These are phyloP conservation scores for Amanita subjunquillea DNA, from an alignment of 768 basidiomycete species.

Conservation along the genomic window DNA sequence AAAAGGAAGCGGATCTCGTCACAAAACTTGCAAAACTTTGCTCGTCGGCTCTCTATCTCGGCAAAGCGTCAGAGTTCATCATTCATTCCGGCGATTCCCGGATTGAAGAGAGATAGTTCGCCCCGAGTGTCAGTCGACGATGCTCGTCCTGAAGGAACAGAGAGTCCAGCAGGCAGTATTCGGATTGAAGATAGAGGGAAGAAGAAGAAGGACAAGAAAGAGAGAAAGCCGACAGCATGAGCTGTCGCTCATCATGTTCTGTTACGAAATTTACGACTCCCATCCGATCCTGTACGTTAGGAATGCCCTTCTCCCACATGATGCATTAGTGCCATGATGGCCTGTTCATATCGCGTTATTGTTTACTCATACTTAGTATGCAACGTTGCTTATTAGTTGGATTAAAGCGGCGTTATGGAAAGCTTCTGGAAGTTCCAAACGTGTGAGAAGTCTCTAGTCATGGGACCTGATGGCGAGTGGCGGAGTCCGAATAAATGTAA, in stretches of 20 bases:
- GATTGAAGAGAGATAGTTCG: conserved; percentile 42
- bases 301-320: neutral
- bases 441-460: neutral
- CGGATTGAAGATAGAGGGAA: conserved; percentile 43
- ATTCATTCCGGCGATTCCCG: conserved; percentile 40
- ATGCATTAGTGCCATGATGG: neutral
- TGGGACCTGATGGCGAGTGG: conserved; percentile 7
- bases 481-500: conserved; percentile 40
- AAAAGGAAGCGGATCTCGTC: conserved; percentile 76
- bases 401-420: neutral
- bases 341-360: neutral
- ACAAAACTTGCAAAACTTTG: conserved; percentile 79
- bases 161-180: conserved; percentile 49
- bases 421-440: neutral
- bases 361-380: neutral
- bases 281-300: neutral
- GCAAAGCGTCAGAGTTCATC: conserved; percentile 46
- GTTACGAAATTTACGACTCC: conserved; percentile 16
- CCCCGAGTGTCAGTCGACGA: conserved; percentile 39
- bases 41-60: conserved; percentile 60
- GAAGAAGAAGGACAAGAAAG: conserved; percentile 54
- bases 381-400: neutral
- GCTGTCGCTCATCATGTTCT: neutral
- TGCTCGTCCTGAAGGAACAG: conserved; percentile 32
- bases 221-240: conserved; percentile 30